Conservation (phyloP, 306 rosid species). For the Cercis canadensis region DNA sequence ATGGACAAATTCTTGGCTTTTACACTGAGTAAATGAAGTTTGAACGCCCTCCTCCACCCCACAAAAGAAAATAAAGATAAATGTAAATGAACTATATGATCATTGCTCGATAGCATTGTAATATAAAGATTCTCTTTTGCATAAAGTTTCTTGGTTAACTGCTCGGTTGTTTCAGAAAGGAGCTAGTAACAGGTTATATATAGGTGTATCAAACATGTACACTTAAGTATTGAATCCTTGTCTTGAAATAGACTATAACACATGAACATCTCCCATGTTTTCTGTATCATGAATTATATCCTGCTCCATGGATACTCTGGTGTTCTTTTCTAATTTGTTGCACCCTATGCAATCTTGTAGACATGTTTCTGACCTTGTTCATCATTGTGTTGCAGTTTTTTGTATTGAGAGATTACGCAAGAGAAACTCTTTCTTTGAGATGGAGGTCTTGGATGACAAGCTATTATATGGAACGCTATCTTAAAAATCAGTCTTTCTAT, state of each 20-base stretch:
- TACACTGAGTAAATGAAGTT: constrained; percentile 1
- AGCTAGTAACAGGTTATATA: constrained; percentile 14
- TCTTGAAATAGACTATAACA: neutral
- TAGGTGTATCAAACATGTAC: constrained; percentile 11
- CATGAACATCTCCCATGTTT: neutral
- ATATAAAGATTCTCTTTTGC: too few relatives aligned
- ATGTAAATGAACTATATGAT: constrained; percentile 3
- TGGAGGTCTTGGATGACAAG: constrained; percentile 99
- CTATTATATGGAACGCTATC: constrained; percentile 88
- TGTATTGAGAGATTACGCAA: constrained; percentile 89
- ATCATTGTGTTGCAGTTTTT: constrained; percentile 65
- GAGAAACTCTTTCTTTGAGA: constrained; percentile 87
- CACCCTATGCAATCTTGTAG: constrained; percentile 18
- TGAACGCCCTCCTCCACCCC: neutral
- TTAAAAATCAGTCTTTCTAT: constrained; percentile 83
- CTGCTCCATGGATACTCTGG: constrained; percentile 10
- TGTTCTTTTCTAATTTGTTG: constrained; percentile 9
- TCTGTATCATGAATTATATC: constrained; percentile 2
- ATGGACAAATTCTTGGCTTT: constrained; percentile 10
- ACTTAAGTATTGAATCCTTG: neutral
- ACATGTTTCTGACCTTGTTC: constrained; percentile 36
- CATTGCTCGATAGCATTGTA: neutral
- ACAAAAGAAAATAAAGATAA: neutral
- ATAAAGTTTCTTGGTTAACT: constrained; percentile 15
- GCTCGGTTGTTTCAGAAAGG: constrained; percentile 12